A percentile compares a stretch with the other conserved stretches of the same genome.
Evolutionary conservation across 2,329 filamentous ascomycete species (phyloP).

Genomic region (Aspergillus pseudoviridinutans): DNA sequence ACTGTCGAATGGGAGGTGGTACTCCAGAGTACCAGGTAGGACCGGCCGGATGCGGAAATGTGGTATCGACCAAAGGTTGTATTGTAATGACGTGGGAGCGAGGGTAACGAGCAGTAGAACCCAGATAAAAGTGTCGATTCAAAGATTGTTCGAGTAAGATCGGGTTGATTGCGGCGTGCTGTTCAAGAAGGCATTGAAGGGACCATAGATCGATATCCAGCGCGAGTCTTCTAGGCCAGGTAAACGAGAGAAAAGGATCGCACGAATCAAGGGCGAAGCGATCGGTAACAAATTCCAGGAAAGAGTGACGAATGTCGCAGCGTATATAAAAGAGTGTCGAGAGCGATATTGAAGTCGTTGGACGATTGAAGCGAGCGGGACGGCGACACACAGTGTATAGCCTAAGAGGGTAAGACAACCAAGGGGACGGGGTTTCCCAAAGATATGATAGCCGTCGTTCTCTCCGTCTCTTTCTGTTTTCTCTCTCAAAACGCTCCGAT

Average conservation of each 20-base stretch:
- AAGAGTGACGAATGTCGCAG: constrained; percentile 11
- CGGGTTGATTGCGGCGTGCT: background rate
- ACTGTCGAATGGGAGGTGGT: constrained; percentile 16
- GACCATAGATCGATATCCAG: constrained; percentile 7
- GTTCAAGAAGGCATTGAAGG: constrained; percentile 22
- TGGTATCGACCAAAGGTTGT: constrained; percentile 12
- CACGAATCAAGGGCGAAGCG: constrained; percentile 11
- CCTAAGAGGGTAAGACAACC: constrained; percentile 13
- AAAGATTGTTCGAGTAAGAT: background rate
- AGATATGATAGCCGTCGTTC: background rate
- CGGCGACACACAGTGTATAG: constrained; percentile 31
- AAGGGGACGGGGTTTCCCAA: constrained; percentile 4
- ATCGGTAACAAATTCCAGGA: constrained; percentile 8
- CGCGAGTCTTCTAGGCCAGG: constrained; percentile 14
- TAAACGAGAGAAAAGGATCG: constrained; percentile 15
- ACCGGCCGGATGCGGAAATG: constrained; percentile 34
- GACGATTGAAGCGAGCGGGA: constrained; percentile 24
- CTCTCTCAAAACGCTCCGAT: background rate
- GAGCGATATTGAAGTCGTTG: constrained; percentile 12
- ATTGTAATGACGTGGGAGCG: constrained; percentile 1
- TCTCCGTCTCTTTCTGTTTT: background rate
- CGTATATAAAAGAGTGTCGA: constrained; percentile 10
- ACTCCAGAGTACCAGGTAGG: constrained; percentile 33
- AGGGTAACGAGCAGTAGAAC: constrained; percentile 8
- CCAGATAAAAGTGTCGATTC: constrained; percentile 3